These are phyloP conservation scores for Ramaria sp. DNA, from an alignment of 768 basidiomycete genomes.

Conservation along the genomic window DNA sequence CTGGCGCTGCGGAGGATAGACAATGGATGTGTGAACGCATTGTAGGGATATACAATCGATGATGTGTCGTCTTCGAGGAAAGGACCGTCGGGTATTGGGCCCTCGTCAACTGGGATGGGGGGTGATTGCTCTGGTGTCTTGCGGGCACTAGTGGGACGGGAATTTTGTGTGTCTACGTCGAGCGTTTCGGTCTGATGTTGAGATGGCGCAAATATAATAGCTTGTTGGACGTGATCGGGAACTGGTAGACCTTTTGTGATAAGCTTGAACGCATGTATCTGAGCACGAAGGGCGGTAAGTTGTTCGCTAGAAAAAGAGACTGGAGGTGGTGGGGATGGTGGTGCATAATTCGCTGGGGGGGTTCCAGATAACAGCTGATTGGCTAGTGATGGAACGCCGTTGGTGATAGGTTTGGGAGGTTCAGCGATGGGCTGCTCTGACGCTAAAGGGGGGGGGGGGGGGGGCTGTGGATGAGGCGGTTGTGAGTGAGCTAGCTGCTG, in stretches of 20 bases:
- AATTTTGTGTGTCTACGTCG: slow-evolving; percentile 8
- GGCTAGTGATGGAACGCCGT: background rate
- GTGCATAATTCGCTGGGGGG: slow-evolving; percentile 39
- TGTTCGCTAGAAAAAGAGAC: slow-evolving; percentile 73
- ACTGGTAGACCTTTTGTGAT: slow-evolving; percentile 55
- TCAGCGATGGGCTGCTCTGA: slow-evolving; percentile 15
- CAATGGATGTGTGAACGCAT: slow-evolving; percentile 70
- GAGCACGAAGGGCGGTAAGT: slow-evolving; percentile 63
- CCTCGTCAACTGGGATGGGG: slow-evolving; percentile 15
- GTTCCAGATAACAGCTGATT: slow-evolving; percentile 14
- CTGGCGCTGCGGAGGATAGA: slow-evolving; percentile 48
- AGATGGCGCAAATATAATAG: slow-evolving; percentile 55
- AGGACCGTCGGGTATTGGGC: slow-evolving; percentile 51
- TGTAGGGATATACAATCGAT: slow-evolving; percentile 86
- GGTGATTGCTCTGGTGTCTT: slow-evolving; percentile 6
- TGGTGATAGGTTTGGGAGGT: slow-evolving; percentile 29
- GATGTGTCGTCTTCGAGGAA: slow-evolving; percentile 70
- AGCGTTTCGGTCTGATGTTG: slow-evolving; percentile 46
- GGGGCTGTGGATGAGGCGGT: slow-evolving; percentile 29
- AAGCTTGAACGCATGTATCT: slow-evolving; percentile 74
- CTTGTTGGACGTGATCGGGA: slow-evolving; percentile 58
- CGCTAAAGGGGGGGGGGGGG: slow-evolving; percentile 7
- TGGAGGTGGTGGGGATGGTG: slow-evolving; percentile 49
- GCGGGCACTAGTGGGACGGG: slow-evolving; percentile 2
- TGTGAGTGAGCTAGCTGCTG: slow-evolving; percentile 32